phyloP scores from a whole-genome alignment of 345 rosid species.

The Chamaenerion angustifolium region DNA sequence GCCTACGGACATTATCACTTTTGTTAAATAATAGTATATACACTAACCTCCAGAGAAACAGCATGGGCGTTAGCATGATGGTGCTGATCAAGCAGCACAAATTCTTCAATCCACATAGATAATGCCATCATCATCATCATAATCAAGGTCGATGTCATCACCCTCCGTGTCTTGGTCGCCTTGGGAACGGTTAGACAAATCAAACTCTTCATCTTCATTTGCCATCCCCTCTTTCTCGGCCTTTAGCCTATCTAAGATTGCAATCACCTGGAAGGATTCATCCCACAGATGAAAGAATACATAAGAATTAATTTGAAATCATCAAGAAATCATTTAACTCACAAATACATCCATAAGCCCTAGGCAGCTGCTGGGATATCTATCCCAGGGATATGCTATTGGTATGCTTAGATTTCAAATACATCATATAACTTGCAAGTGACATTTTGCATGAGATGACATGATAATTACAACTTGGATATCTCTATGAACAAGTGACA shows the following conservation, averaged over 20 bases:
- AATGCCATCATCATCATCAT: slow-evolving; percentile 39
- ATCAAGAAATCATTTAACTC: no score
- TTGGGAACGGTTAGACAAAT: slow-evolving; percentile 22
- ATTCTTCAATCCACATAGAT: slow-evolving; percentile 37
- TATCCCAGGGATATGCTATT: no score
- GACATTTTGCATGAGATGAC: neutral
- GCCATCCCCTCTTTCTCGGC: slow-evolving; percentile 32
- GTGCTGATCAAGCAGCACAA: neutral
- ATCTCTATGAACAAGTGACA: neutral
- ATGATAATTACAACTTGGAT: neutral
- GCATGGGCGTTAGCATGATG: no score
- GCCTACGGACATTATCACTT: no score
- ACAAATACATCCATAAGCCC: neutral
- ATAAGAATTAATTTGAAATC: neutral
- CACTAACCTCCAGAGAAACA: no score
- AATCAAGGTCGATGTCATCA: slow-evolving; percentile 37
- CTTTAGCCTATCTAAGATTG: slow-evolving; percentile 67
- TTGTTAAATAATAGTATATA: no score
- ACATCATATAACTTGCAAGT: no score
- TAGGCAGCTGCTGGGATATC: neutral
- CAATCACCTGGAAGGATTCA: slow-evolving; percentile 42
- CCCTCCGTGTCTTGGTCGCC: slow-evolving; percentile 46
- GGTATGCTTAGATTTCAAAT: neutral
- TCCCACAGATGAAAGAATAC: no score
- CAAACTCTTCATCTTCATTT: slow-evolving; percentile 14